Conservation (phyloP, 2,329 filamentous ascomycete species). For the Apiospora arundinis region DNA sequence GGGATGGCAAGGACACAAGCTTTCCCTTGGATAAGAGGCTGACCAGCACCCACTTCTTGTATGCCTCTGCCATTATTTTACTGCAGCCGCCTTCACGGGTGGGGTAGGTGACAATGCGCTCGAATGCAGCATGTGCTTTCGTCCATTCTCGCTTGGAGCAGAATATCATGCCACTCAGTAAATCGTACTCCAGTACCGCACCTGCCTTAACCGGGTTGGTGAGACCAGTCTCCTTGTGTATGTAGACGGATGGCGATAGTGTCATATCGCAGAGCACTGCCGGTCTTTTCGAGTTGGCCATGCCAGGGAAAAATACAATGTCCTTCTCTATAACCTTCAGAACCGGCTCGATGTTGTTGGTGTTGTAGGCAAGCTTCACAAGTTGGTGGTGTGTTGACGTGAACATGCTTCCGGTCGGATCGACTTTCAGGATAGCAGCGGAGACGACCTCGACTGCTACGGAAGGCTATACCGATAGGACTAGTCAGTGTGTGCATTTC, state of each 20-base stretch:
- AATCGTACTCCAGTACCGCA: conserved; percentile 71
- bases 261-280: conserved; percentile 52
- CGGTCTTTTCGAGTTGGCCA: conserved; percentile 43
- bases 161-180: conserved; percentile 69
- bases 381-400: conserved; percentile 68
- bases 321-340: conserved; percentile 68
- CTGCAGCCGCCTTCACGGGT: conserved; percentile 67
- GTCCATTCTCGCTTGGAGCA: conserved; percentile 67
- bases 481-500: not conserved
- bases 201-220: conserved; percentile 57
- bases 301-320: conserved; percentile 69
- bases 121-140: conserved; percentile 66
- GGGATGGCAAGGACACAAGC: conserved; percentile 59
- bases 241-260: conserved; percentile 60
- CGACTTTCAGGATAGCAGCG: conserved; percentile 67
- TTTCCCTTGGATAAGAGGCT: conserved; percentile 74
- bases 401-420: conserved; percentile 70
- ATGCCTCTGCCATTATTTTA: conserved; percentile 84
- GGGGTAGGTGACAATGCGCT: conserved; percentile 72
- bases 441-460: conserved; percentile 54
- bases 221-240: conserved; percentile 64
- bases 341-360: conserved; percentile 58
- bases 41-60: conserved; percentile 89
- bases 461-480: conserved; percentile 45
- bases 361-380: conserved; percentile 63